Conservation (phyloP, 768 basidiomycete genomes). For the Tricholoma sp. region DNA sequence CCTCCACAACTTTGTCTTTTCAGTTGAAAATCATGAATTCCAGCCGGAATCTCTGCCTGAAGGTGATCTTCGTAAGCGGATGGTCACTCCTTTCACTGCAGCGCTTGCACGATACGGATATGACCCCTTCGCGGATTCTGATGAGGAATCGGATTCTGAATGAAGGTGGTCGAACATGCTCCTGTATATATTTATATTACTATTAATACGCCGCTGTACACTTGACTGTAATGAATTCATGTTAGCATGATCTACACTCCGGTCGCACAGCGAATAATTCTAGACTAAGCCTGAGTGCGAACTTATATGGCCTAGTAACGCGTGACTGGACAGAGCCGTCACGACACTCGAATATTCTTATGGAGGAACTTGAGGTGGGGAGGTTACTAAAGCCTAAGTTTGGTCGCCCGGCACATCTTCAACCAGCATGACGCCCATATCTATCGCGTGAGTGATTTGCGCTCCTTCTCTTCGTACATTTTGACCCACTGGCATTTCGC, state of each 20-base stretch:
- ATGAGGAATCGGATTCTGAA: neutral
- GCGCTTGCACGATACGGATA: constrained; percentile 3
- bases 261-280: too few relatives aligned
- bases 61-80: neutral
- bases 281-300: too few relatives aligned
- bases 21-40: neutral
- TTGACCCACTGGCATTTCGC: neutral
- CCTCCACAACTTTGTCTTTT: constrained; percentile 1
- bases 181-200: too few relatives aligned
- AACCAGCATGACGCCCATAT: constrained; percentile 26
- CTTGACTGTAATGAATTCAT: too few relatives aligned
- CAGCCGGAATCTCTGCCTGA: neutral
- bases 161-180: neutral
- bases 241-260: too few relatives aligned
- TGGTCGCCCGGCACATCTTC: neutral
- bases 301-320: too few relatives aligned
- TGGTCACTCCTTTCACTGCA: constrained; percentile 1
- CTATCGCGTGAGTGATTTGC: constrained; percentile 28
- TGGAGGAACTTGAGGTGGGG: too few relatives aligned
- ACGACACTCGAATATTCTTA: too few relatives aligned
- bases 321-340: too few relatives aligned
- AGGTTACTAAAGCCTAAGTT: too few relatives aligned
- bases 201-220: too few relatives aligned
- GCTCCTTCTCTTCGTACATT: neutral
- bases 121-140: neutral